phyloP scores from a whole-genome alignment of 306 rosid genomes.

The Cicer yamashitae region DNA sequence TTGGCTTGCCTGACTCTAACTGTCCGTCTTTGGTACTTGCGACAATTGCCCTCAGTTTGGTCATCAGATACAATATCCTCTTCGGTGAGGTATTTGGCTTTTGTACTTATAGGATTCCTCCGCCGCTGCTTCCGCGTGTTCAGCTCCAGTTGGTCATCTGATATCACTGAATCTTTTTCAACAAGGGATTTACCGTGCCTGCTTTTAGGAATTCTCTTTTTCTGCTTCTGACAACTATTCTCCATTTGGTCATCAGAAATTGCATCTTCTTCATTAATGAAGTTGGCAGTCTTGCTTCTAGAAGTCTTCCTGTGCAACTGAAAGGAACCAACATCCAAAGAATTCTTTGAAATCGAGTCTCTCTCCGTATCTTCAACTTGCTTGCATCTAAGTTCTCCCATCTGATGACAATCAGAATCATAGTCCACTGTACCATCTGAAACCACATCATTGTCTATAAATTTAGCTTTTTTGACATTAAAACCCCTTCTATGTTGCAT shows the following conservation, averaged over 20 bases:
- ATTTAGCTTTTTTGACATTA: slow-evolving; percentile 33
- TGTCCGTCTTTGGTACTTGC: slow-evolving; percentile 43
- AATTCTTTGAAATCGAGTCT: slow-evolving; percentile 50
- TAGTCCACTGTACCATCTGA: slow-evolving; percentile 56
- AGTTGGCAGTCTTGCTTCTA: slow-evolving; percentile 37
- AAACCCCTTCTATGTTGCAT: slow-evolving; percentile 35
- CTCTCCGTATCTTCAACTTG: slow-evolving; percentile 50
- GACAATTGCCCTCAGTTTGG: slow-evolving; percentile 43
- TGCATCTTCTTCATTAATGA: slow-evolving; percentile 38
- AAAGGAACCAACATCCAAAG: slow-evolving; percentile 43
- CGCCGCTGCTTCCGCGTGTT: slow-evolving; percentile 45
- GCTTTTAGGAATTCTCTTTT: slow-evolving; percentile 44
- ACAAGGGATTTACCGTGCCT: slow-evolving; percentile 38
- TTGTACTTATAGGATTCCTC: slow-evolving; percentile 66
- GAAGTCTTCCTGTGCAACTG: slow-evolving; percentile 35
- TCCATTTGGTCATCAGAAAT: slow-evolving; percentile 46
- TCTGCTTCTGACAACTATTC: slow-evolving; percentile 43
- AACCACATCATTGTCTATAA: slow-evolving; percentile 44
- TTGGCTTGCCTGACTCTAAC: slow-evolving; percentile 45
- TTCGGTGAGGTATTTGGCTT: slow-evolving; percentile 46
- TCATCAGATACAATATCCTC: slow-evolving; percentile 48
- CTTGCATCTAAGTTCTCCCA: slow-evolving; percentile 61
- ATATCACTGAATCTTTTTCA: slow-evolving; percentile 41
- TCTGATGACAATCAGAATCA: slow-evolving; percentile 57
- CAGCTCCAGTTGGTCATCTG: slow-evolving; percentile 56